phyloP scores from a whole-genome alignment of 257 asterid species.

The Primulina tabacum region DNA sequence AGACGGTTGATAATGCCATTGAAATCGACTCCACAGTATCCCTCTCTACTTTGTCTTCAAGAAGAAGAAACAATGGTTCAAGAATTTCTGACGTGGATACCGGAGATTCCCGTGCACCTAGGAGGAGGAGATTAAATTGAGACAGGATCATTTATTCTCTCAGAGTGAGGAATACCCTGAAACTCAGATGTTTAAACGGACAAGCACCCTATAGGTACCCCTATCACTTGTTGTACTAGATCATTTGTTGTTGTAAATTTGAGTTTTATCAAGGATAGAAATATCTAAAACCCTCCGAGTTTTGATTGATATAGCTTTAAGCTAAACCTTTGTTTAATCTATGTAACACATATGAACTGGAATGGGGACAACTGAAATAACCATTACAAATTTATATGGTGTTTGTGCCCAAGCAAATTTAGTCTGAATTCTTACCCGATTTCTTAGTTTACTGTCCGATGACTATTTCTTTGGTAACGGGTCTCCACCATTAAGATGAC shows the following conservation, averaged over 20 bases:
- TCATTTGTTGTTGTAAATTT: slow-evolving; percentile 14
- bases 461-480: no score
- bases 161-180: slow-evolving; percentile 24
- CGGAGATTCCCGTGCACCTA: slow-evolving; percentile 89
- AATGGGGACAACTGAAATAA: slow-evolving; percentile 16
- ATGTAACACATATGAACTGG: slow-evolving; percentile 25
- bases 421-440: background rate
- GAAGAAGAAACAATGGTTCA: slow-evolving; percentile 71
- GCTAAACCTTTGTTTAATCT: slow-evolving; percentile 13
- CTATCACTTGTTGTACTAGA: background rate
- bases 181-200: slow-evolving; percentile 9
- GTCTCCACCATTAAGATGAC: no score
- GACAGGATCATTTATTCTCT: background rate
- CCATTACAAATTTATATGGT: background rate
- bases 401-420: background rate
- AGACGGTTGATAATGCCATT: slow-evolving; percentile 78
- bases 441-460: no score
- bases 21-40: slow-evolving; percentile 88
- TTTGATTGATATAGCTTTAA: slow-evolving; percentile 27
- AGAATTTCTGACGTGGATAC: slow-evolving; percentile 86
- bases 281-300: slow-evolving; percentile 27
- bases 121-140: slow-evolving; percentile 85
- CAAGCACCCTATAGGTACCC: slow-evolving; percentile 6
- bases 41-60: slow-evolving; percentile 75
- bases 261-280: slow-evolving; percentile 22